These are phyloP conservation scores for Neopestalotiopsis sp. DNA, from an alignment of 2,329 filamentous ascomycete genomes.

Conservation along the genomic window DNA sequence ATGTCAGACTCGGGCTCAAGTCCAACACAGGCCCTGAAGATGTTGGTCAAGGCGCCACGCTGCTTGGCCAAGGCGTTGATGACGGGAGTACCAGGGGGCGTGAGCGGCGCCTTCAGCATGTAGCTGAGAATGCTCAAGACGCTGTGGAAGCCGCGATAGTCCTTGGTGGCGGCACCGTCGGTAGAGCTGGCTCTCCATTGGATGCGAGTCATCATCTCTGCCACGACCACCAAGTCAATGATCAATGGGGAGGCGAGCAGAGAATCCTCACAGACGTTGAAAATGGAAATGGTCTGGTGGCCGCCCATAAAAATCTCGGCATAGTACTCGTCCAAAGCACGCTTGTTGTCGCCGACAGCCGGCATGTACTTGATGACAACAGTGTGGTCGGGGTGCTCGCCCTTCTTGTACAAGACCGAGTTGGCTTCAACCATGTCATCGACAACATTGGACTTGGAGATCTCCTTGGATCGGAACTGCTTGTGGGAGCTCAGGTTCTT, in stretches of 20 bases:
- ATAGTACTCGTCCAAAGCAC: constrained; percentile 98
- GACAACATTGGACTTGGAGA: constrained; percentile 98
- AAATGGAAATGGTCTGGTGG: constrained; percentile 96
- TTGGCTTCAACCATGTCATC: constrained; percentile 99
- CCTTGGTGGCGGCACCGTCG: constrained; percentile 55
- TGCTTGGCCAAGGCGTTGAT: constrained; percentile 97
- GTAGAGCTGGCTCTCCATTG: constrained; percentile 76
- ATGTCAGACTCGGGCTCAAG: constrained; percentile 98
- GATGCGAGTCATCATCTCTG: constrained; percentile 99
- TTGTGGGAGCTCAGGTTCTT: constrained; percentile 97
- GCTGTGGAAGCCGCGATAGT: constrained; percentile 94
- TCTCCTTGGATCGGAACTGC: constrained; percentile 99
- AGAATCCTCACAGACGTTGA: constrained; percentile 99
- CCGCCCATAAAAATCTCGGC: constrained; percentile 99
- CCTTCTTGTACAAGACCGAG: constrained; percentile 84
- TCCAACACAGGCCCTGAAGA: constrained; percentile 97
- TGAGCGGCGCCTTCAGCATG: constrained; percentile 97
- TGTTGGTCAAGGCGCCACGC: constrained; percentile 92
- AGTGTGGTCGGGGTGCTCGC: constrained; percentile 96
- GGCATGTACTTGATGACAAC: constrained; percentile 99
- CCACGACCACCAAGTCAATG: constrained; percentile 90
- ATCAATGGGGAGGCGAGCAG: constrained; percentile 94
- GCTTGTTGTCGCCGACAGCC: constrained; percentile 98
- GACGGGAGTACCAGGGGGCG: constrained; percentile 91
- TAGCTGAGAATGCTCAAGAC: constrained; percentile 97